Evolutionary conservation across 1,139 yeast genomes (phyloP).

Genomic region (Torulaspora globosa): DNA sequence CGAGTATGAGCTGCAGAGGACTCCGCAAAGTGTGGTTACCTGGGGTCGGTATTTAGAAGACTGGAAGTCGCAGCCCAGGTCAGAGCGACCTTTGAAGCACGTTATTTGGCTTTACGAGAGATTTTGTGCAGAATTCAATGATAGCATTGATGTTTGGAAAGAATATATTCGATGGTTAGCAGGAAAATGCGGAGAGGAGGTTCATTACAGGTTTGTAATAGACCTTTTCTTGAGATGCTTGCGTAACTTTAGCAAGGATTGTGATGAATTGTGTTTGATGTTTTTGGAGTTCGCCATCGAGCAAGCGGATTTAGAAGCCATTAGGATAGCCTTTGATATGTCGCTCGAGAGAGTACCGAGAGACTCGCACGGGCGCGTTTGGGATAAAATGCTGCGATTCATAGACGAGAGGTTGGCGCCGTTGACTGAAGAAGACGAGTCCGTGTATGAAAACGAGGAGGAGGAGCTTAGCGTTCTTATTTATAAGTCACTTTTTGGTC

Average conservation of each 20-base stretch:
- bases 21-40: constrained; percentile 20
- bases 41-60: constrained; percentile 33
- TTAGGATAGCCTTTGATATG: constrained; percentile 49
- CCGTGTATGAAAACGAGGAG: constrained; percentile 18
- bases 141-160: constrained; percentile 23
- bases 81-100: constrained; percentile 16
- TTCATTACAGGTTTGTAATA: constrained; percentile 9
- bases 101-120: constrained; percentile 34
- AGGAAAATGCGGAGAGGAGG: background rate
- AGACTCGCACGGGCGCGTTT: constrained; percentile 53
- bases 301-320: constrained; percentile 42
- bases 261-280: constrained; percentile 50
- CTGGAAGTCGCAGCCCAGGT: constrained; percentile 18
- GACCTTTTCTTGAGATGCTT: constrained; percentile 49
- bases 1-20: constrained; percentile 33
- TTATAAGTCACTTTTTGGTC: constrained; percentile 13
- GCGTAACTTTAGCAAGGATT: constrained; percentile 43
- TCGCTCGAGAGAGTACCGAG: constrained; percentile 51
- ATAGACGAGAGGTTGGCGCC: constrained; percentile 41
- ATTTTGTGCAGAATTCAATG: constrained; percentile 21
- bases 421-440: constrained; percentile 38
- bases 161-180: constrained; percentile 23
- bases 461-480: constrained; percentile 23
- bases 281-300: constrained; percentile 48
- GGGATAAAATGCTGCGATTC: constrained; percentile 51